Evolutionary conservation across 2,329 filamentous ascomycete genomes (phyloP), one percentile per base, ranked within the genome.

Genomic region (Capronia americana): DNA sequence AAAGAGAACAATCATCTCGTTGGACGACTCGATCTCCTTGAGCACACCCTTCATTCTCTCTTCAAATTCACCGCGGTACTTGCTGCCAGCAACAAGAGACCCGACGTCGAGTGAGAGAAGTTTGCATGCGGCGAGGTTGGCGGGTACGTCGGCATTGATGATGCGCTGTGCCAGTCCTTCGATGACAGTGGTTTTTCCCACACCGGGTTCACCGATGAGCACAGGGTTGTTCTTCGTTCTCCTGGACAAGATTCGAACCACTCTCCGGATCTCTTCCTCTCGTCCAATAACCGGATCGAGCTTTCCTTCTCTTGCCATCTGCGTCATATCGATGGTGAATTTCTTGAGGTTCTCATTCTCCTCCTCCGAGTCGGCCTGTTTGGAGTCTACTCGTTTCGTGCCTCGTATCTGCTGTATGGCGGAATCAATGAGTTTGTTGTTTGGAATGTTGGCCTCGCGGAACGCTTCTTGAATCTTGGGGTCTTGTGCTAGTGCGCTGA

Each of bases 11-110:
- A 99, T 97, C 84, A 93, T 97, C 65, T 98, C 94, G 77, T 95
- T 96, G 59, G 93, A 92, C 64, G 96, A 90, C 73, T 93, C 87
- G 66, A 99, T 97, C 81, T 99, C 95, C 79, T 98, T 99, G 74
- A 99, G 80, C 4, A 99, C 95, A 63, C 94, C 93, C 86, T 99
- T 99, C 93, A 99, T 98, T 73, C 95, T 88, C 84, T 99, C 95
- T 79, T 99, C 95, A 67, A 99, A 99, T 79, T 99, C 95, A 82
- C 95, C 95, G 57, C 95, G 90, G 83, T 96, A 99, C 82, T 99
- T 99, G 87, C 93, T 97, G 72, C 95, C 95, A 65, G 95, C 95
- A 70, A 99, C 94, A 64, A 99, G 84, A 26, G 94, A 91, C 74
- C 95, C 95, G 56, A 99, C 94, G 75, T 99, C 95, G 54, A 99